phyloP scores from a whole-genome alignment of 257 asterid genomes.

The Nemophila menziesii region DNA sequence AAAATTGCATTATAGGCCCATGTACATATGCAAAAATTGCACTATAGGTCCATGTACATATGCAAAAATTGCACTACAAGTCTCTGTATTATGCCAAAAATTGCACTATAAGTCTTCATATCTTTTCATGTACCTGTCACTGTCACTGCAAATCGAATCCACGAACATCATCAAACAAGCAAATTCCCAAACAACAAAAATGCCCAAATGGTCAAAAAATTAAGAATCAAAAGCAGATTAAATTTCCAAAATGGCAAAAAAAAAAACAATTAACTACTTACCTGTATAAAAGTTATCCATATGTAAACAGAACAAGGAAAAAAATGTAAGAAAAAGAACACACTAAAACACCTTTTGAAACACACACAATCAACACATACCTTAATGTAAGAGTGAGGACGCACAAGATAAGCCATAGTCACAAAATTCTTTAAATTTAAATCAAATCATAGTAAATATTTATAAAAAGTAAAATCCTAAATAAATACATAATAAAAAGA shows the following conservation, averaged over 20 bases:
- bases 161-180: slow-evolving; percentile 23
- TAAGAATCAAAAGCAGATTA: slow-evolving; percentile 5
- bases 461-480: too few relatives aligned
- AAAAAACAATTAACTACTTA: slow-evolving; percentile 21
- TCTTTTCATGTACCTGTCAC: slow-evolving; percentile 87
- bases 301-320: slow-evolving; percentile 25
- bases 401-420: slow-evolving; percentile 87
- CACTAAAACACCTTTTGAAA: too few relatives aligned
- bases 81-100: too few relatives aligned
- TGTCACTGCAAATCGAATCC: slow-evolving; percentile 50
- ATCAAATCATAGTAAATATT: slow-evolving; percentile 7
- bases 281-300: slow-evolving; percentile 91
- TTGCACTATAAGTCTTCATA: slow-evolving; percentile 7
- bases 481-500: too few relatives aligned
- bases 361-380: slow-evolving; percentile 18
- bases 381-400: slow-evolving; percentile 80
- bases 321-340: slow-evolving; percentile 4
- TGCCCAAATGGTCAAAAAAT: slow-evolving; percentile 17
- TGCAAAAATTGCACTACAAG: too few relatives aligned
- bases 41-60: too few relatives aligned
- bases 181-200: slow-evolving; percentile 17
- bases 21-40: too few relatives aligned
- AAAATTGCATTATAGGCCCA: too few relatives aligned
- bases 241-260: slow-evolving; percentile 5
- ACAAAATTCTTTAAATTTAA: slow-evolving; percentile 59